Conservation (phyloP, 1,284 basidiomycete species). For the Blastosporella zonata region DNA sequence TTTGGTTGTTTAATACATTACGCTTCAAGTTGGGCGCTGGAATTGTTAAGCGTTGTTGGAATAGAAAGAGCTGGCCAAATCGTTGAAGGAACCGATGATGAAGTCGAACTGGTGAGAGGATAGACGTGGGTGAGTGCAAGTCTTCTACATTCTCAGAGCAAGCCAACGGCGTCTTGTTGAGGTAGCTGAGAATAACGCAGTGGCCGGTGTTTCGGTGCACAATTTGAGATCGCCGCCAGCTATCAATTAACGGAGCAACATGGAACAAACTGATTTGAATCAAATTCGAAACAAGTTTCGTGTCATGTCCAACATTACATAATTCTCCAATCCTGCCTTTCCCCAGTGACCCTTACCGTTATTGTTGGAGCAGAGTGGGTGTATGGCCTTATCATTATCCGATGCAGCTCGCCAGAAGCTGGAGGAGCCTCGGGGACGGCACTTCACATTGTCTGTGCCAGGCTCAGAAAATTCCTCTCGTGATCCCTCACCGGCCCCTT, state of each 20-base stretch:
- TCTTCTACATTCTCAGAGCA: background rate
- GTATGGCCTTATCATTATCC: conserved; percentile 8
- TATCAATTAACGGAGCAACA: background rate
- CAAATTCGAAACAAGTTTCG: background rate
- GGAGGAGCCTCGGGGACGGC: conserved; percentile 12
- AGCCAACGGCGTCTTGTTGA: conserved; percentile 4
- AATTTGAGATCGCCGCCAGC: conserved; percentile 11
- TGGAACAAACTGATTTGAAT: background rate
- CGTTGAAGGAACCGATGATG: conserved; percentile 8
- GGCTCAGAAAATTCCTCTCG: conserved; percentile 19
- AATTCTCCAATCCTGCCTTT: too few relatives aligned
- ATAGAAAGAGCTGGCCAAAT: conserved; percentile 13
- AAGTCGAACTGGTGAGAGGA: conserved; percentile 11
- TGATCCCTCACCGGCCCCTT: conserved; percentile 19
- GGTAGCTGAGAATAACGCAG: conserved; percentile 12
- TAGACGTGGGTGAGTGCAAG: too few relatives aligned
- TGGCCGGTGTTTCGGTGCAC: conserved; percentile 10
- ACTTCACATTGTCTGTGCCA: conserved; percentile 19
- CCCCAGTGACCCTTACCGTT: too few relatives aligned
- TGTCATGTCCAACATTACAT: conserved; percentile 1
- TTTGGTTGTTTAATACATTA: too few relatives aligned
- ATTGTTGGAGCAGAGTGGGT: too few relatives aligned
- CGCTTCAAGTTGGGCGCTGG: too few relatives aligned
- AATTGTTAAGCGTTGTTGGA: background rate
- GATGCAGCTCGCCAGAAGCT: conserved; percentile 11